Conservation (phyloP, 1,284 basidiomycete genomes). For the Calocybe gambosa region DNA sequence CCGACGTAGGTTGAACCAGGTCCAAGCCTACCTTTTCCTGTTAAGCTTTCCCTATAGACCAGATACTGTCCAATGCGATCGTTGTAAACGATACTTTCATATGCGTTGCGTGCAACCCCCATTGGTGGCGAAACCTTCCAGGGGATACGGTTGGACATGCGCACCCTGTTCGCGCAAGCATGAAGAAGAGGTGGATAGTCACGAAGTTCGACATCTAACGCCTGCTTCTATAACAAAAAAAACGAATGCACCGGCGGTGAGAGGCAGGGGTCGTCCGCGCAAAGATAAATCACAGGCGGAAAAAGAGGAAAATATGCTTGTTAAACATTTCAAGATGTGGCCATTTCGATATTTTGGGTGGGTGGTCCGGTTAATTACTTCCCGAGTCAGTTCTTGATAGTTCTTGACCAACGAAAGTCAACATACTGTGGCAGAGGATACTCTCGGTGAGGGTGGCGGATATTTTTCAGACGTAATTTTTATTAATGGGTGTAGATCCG, state of each 20-base stretch:
- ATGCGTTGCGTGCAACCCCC: slow-evolving; percentile 94
- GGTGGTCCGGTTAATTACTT: slow-evolving; percentile 23
- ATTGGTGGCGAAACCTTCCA: slow-evolving; percentile 89
- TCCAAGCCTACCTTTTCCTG: neutral
- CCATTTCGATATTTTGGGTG: slow-evolving; percentile 96
- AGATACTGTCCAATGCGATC: slow-evolving; percentile 90
- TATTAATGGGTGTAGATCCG: slow-evolving; percentile 51
- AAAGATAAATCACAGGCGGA: slow-evolving; percentile 65
- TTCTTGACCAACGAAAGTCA: slow-evolving; percentile 41
- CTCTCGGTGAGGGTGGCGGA: slow-evolving; percentile 58
- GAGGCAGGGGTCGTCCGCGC: slow-evolving; percentile 64
- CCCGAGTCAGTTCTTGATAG: slow-evolving; percentile 5
- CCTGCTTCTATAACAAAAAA: slow-evolving; percentile 40
- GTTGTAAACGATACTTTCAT: slow-evolving; percentile 93
- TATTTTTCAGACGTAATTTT: neutral
- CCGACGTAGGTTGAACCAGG: slow-evolving; percentile 57
- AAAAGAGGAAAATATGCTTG: slow-evolving; percentile 69
- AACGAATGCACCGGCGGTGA: slow-evolving; percentile 58
- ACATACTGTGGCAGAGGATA: slow-evolving; percentile 88
- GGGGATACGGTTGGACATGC: slow-evolving; percentile 98
- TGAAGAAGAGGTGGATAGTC: slow-evolving; percentile 81
- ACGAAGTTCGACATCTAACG: slow-evolving; percentile 52
- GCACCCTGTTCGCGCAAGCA: slow-evolving; percentile 86
- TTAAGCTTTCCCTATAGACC: slow-evolving; percentile 39
- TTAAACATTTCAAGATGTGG: slow-evolving; percentile 90